Evolutionary conservation across 495 filamentous ascomycete genomes (phyloP).

Genomic region (Niebla homalea): DNA sequence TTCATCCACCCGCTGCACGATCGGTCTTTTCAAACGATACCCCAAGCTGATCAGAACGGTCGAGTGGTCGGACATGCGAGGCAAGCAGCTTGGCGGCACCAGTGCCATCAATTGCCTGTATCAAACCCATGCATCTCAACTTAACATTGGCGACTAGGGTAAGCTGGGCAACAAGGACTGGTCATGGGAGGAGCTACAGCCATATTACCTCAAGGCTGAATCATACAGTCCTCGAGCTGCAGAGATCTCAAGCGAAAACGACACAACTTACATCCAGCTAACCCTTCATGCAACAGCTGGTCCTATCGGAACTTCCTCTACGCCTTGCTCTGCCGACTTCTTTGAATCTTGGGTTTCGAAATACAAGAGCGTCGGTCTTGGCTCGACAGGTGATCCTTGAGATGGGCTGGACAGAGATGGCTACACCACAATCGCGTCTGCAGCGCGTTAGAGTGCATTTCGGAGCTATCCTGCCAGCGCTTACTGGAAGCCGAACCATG

Average conservation of each 20-base stretch:
- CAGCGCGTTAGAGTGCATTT: conserved; percentile 31
- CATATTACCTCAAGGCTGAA: conserved; percentile 25
- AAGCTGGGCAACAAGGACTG: conserved; percentile 39
- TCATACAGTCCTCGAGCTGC: conserved; percentile 8
- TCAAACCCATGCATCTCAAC: conserved; percentile 31
- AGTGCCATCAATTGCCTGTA: conserved; percentile 42
- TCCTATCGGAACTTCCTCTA: conserved; percentile 16
- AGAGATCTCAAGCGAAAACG: conserved; percentile 1
- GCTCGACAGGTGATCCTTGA: conserved; percentile 25
- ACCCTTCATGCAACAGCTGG: conserved; percentile 12
- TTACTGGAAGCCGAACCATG: conserved; percentile 29
- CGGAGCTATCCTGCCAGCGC: conserved; percentile 37
- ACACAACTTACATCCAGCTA: conserved; percentile 11
- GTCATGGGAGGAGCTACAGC: conserved; percentile 36
- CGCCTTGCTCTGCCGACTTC: conserved; percentile 15
- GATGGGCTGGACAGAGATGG: conserved; percentile 29
- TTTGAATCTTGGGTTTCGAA: conserved; percentile 17
- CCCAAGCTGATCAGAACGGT: conserved; percentile 25
- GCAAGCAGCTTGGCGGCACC: conserved; percentile 36
- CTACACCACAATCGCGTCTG: conserved; percentile 22
- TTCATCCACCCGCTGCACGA: conserved; percentile 35
- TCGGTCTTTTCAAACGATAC: conserved; percentile 37
- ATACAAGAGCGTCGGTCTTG: conserved; percentile 19
- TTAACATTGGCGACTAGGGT: conserved; percentile 39
- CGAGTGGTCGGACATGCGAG: conserved; percentile 13